These are phyloP conservation scores for Mortierella sp. DNA, from an alignment of 371 early-diverging fungal species.

Conservation along the genomic window DNA sequence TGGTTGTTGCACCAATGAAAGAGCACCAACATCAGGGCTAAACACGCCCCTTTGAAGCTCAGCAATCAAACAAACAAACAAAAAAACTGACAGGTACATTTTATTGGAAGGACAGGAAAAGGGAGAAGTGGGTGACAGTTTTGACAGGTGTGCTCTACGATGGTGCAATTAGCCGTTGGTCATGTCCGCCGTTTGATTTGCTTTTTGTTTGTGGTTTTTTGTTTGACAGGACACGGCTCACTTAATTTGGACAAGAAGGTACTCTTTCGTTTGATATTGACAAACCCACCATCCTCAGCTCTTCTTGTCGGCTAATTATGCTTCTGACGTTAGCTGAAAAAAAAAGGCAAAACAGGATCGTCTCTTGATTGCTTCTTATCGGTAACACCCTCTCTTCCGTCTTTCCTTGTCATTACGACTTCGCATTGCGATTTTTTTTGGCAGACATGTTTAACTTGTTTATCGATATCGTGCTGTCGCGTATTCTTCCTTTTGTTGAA, in stretches of 20 bases:
- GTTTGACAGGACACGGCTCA: conserved; percentile 13
- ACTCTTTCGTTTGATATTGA: neutral
- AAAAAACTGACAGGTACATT: neutral
- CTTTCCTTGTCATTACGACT: neutral
- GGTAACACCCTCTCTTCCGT: neutral
- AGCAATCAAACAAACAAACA: neutral
- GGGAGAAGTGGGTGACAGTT: neutral
- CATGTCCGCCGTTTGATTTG: neutral
- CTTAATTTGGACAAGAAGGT: conserved; percentile 6
- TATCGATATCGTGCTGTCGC: neutral
- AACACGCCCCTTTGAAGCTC: neutral
- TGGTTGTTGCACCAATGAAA: neutral
- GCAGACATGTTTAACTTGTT: too few species aligned
- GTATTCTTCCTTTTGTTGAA: neutral
- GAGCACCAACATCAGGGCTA: neutral
- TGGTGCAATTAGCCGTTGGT: conserved; percentile 3
- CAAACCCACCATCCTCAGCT: neutral
- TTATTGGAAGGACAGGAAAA: neutral
- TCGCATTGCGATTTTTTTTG: neutral
- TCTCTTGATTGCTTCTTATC: neutral
- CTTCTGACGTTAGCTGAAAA: neutral
- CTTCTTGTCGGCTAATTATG: neutral
- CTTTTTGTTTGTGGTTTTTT: neutral
- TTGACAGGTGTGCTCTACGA: neutral
- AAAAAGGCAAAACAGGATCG: neutral